Conservation (phyloP, 148 eudicot genomes). For the Simmondsia chinensis region DNA sequence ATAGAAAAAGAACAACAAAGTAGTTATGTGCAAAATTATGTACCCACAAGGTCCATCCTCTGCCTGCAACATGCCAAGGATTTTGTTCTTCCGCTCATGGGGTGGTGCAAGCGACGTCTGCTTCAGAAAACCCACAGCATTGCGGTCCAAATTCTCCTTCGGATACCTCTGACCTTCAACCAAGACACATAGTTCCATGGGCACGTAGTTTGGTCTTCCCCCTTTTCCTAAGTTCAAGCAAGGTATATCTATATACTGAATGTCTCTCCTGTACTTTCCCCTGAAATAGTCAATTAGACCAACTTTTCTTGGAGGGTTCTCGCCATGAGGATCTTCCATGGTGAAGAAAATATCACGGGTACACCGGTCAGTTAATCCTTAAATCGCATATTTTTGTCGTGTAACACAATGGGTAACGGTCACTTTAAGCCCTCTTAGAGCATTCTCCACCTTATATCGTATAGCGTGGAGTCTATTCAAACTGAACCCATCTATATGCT, state of each 20-base stretch:
- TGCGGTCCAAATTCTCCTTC: slow-evolving; percentile 33
- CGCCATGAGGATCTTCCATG: slow-evolving; percentile 34
- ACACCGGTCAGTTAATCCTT: slow-evolving; percentile 30
- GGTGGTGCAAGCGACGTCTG: slow-evolving; percentile 38
- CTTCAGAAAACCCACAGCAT: slow-evolving; percentile 25
- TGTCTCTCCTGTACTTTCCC: slow-evolving; percentile 31
- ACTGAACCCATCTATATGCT: slow-evolving; percentile 16
- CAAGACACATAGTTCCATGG: slow-evolving; percentile 61
- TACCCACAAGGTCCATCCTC: slow-evolving; percentile 62
- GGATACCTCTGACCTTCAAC: slow-evolving; percentile 63
- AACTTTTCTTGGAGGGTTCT: slow-evolving; percentile 11
- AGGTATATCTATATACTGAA: slow-evolving; percentile 29
- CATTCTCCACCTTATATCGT: slow-evolving; percentile 8
- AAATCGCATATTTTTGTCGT: slow-evolving; percentile 38
- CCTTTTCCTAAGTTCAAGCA: slow-evolving; percentile 46
- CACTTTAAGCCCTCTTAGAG: slow-evolving; percentile 42
- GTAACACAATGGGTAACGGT: slow-evolving; percentile 53
- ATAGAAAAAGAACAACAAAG: neutral
- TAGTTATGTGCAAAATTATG: slow-evolving; percentile 13
- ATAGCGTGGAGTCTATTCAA: slow-evolving; percentile 8
- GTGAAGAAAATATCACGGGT: slow-evolving; percentile 33
- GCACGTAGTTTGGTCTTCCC: slow-evolving; percentile 35
- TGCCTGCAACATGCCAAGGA: slow-evolving; percentile 40
- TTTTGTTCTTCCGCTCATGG: slow-evolving; percentile 24
- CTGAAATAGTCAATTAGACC: slow-evolving; percentile 37